Percentiles rank a stretch among this genome's conserved stretches.
These are phyloP conservation scores for Niebla homalea DNA, from an alignment of 495 filamentous ascomycete species.

Conservation along the genomic window DNA sequence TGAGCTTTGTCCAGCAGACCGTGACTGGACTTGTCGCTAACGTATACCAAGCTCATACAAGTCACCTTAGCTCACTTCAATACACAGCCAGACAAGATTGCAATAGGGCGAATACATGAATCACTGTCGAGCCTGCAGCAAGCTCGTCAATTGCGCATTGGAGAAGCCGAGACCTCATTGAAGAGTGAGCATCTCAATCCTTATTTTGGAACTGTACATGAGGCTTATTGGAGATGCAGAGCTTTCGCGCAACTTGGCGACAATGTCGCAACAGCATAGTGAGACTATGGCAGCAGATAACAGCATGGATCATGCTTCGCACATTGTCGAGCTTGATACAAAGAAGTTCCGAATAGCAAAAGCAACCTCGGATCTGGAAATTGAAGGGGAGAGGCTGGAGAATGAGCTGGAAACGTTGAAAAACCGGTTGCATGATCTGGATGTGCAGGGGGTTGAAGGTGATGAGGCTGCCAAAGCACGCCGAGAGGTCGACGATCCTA, in stretches of 20 bases:
- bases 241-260: constrained; percentile 58
- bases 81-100: constrained; percentile 71
- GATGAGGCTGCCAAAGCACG: constrained; percentile 40
- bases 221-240: constrained; percentile 20
- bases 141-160: constrained; percentile 61
- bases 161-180: constrained; percentile 55
- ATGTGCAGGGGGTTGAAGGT: constrained; percentile 62
- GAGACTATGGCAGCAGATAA: constrained; percentile 60
- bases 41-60: constrained; percentile 56
- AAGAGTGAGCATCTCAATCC: constrained; percentile 32
- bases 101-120: constrained; percentile 74
- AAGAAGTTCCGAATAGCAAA: constrained; percentile 94
- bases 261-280: constrained; percentile 52
- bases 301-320: constrained; percentile 58
- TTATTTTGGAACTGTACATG: neutral
- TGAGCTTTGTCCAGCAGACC: constrained; percentile 27
- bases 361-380: constrained; percentile 72
- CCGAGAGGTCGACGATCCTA: constrained; percentile 49
- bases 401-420: constrained; percentile 66
- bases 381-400: constrained; percentile 78
- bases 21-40: constrained; percentile 10
- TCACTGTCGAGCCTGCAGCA: constrained; percentile 66
- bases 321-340: constrained; percentile 74
- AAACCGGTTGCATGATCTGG: constrained; percentile 63
- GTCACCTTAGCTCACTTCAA: constrained; percentile 91